Evolutionary conservation across 805 yeast genomes (phyloP).

Genomic region (Barnettozyma populi): DNA sequence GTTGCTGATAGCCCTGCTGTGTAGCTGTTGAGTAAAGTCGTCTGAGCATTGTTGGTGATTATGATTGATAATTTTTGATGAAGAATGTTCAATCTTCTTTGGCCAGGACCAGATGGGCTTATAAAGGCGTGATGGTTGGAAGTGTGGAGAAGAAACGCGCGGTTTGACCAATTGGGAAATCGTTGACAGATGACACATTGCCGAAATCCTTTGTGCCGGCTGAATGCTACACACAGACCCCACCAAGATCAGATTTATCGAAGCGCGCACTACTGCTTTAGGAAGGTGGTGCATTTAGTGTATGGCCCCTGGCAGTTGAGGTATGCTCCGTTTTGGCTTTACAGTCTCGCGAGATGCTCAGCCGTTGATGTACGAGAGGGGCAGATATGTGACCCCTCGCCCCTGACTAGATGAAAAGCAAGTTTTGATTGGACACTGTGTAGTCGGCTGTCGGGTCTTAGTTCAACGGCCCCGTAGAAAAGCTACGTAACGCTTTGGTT

Average conservation of each 20-base stretch:
- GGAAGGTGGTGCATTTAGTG: not conserved
- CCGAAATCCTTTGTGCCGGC: constrained; percentile 1
- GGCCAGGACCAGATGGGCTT: not conserved
- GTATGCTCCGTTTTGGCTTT: not conserved
- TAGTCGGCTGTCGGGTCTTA: not conserved
- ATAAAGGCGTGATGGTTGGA: not conserved
- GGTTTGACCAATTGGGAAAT: constrained; percentile 1
- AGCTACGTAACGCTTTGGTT: no score
- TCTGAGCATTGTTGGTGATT: constrained; percentile 1
- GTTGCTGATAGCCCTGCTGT: constrained; percentile 6
- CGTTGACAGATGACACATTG: constrained; percentile 1
- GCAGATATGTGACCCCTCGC: not conserved
- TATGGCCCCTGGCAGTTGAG: not conserved
- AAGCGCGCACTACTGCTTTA: not conserved
- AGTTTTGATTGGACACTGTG: not conserved
- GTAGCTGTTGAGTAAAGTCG: constrained; percentile 16
- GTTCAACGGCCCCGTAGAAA: not conserved
- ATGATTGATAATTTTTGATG: not conserved
- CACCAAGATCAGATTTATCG: not conserved
- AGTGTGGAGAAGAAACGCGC: constrained; percentile 1
- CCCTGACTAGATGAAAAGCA: not conserved
- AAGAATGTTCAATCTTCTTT: no score
- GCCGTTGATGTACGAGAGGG: not conserved
- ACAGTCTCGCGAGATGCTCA: not conserved
- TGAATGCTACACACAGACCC: not conserved